Conservation (phyloP, 306 rosid species). For the Senna tora region DNA sequence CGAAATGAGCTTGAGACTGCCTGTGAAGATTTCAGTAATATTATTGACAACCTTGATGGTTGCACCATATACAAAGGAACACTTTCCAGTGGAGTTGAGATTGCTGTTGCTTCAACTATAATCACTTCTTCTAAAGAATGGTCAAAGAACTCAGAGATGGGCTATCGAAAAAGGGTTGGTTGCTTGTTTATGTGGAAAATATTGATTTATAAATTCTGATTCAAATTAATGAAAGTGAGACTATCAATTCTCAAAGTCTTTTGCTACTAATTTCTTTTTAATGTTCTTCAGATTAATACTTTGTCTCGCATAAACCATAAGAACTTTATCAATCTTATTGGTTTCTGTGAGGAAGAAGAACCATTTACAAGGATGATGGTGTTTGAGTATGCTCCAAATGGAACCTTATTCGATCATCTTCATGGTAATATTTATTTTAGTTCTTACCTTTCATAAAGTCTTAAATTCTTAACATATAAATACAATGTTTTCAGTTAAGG, state of each 20-base stretch:
- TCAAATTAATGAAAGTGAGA: background rate
- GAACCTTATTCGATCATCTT: constrained; percentile 80
- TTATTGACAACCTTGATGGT: constrained; percentile 58
- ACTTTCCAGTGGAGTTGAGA: constrained; percentile 94
- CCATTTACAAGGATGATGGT: constrained; percentile 96
- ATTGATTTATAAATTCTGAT: constrained; percentile 14
- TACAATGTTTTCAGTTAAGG: constrained; percentile 60
- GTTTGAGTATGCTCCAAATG: constrained; percentile 98
- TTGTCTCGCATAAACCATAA: constrained; percentile 92
- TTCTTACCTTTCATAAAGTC: constrained; percentile 3
- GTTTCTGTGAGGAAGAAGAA: constrained; percentile 90
- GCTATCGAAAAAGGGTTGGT: constrained; percentile 82
- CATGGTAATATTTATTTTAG: constrained; percentile 62
- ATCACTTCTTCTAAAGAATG: constrained; percentile 64
- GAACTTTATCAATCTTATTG: constrained; percentile 90
- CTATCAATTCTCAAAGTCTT: constrained; percentile 12
- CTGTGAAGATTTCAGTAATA: constrained; percentile 98
- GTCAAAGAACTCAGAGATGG: constrained; percentile 70
- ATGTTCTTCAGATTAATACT: constrained; percentile 63
- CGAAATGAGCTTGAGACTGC: constrained; percentile 83
- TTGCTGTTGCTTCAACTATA: constrained; percentile 80
- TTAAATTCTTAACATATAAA: background rate
- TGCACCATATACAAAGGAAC: constrained; percentile 88
- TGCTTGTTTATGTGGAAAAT: no score
- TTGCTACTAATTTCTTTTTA: constrained; percentile 31